Evolutionary conservation across 768 basidiomycete genomes (phyloP).

Genomic region (Collybia mongolica): DNA sequence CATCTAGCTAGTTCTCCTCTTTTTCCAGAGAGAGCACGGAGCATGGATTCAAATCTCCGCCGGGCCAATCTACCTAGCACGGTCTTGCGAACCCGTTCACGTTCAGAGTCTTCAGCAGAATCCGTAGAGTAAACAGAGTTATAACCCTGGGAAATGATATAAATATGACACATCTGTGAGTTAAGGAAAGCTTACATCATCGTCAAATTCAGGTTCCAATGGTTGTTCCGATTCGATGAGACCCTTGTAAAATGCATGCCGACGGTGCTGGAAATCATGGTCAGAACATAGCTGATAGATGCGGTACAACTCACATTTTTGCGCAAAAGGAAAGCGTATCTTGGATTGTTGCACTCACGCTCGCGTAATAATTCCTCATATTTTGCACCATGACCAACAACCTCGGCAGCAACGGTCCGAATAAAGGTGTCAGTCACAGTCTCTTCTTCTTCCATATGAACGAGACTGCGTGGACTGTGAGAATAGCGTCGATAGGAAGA

Average conservation of each 20-base stretch:
- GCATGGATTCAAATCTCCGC: constrained; percentile 86
- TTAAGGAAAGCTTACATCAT: constrained; percentile 51
- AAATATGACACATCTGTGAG: background rate
- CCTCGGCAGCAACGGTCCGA: constrained; percentile 80
- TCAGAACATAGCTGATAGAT: constrained; percentile 1
- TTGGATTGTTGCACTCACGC: constrained; percentile 77
- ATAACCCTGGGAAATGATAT: constrained; percentile 57
- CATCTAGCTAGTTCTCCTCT: constrained; percentile 90
- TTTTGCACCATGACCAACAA: constrained; percentile 74
- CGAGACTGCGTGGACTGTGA: constrained; percentile 47
- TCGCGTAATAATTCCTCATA: constrained; percentile 76
- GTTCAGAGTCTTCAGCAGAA: constrained; percentile 91
- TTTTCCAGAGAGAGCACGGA: constrained; percentile 82
- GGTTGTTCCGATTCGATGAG: constrained; percentile 57
- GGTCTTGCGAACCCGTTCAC: constrained; percentile 77
- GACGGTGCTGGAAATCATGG: constrained; percentile 51
- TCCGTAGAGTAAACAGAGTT: constrained; percentile 90
- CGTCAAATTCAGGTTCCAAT: constrained; percentile 73
- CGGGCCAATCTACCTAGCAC: constrained; percentile 77
- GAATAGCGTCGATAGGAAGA: constrained; percentile 50
- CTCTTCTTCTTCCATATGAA: constrained; percentile 54
- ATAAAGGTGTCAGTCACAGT: constrained; percentile 84
- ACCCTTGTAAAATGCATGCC: constrained; percentile 69
- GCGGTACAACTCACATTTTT: constrained; percentile 42
- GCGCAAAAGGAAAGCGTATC: constrained; percentile 74